Evolutionary conservation across 2,329 filamentous ascomycete genomes (phyloP).

Genomic region (Trichoderma sp.): DNA sequence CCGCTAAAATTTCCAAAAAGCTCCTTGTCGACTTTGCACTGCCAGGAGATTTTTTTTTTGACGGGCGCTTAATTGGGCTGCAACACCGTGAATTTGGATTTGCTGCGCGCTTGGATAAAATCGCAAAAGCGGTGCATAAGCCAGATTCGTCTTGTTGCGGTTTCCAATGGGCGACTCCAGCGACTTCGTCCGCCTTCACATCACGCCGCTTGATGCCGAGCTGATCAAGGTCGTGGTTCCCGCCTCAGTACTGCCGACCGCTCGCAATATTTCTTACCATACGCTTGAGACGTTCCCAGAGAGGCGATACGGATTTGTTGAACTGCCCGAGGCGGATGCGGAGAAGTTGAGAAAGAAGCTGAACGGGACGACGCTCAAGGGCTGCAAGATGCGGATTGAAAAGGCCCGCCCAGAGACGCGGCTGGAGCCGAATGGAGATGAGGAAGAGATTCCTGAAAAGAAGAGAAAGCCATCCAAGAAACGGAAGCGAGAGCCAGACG

Average conservation of each 20-base stretch:
- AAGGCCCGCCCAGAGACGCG: conserved; percentile 62
- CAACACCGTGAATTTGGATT: neutral
- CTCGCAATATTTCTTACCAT: conserved; percentile 86
- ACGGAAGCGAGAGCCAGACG: conserved; percentile 50
- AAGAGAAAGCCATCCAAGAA: conserved; percentile 44
- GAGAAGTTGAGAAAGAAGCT: conserved; percentile 91
- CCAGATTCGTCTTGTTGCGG: neutral
- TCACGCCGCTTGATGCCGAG: conserved; percentile 77
- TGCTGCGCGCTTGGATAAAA: neutral
- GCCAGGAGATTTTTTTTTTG: neutral
- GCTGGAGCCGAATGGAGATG: conserved; percentile 34
- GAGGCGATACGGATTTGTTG: conserved; percentile 83
- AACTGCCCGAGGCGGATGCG: conserved; percentile 75
- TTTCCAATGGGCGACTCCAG: conserved; percentile 20
- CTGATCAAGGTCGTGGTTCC: conserved; percentile 72
- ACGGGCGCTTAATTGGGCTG: conserved; percentile 14
- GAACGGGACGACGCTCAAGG: conserved; percentile 80
- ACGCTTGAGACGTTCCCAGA: conserved; percentile 84
- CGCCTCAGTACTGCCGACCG: conserved; percentile 60
- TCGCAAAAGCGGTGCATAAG: neutral
- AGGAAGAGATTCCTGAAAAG: conserved; percentile 33
- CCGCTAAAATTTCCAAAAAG: conserved; percentile 20
- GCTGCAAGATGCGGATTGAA: conserved; percentile 80
- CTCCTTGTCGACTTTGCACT: conserved; percentile 13
- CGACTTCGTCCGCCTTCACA: conserved; percentile 61